Percentiles rank a stretch among this genome's conserved stretches.
These are phyloP conservation scores for Fusarium tanahbumbuense DNA, from an alignment of 2,329 filamentous ascomycete species.

Conservation along the genomic window DNA sequence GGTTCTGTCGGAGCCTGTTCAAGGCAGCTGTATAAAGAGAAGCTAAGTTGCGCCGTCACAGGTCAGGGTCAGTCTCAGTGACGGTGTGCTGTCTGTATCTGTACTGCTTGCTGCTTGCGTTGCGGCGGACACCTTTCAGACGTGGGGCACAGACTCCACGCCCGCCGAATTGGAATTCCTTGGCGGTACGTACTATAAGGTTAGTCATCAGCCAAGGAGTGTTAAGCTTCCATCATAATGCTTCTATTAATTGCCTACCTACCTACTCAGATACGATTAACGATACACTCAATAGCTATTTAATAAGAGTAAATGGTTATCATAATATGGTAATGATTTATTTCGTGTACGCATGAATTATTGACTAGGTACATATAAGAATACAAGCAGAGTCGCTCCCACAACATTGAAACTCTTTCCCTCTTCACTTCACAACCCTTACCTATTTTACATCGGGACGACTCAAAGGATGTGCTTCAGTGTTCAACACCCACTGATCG, in stretches of 20 bases:
- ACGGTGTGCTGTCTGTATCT: constrained; percentile 37
- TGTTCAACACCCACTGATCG: constrained; percentile 72
- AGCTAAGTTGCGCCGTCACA: constrained; percentile 42
- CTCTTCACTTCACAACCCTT: constrained; percentile 6
- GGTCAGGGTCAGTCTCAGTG: constrained; percentile 44
- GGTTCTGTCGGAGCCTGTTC: constrained; percentile 28
- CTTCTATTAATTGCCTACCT: neutral
- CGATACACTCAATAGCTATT: neutral
- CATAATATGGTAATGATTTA: neutral
- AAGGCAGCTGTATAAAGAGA: constrained; percentile 45
- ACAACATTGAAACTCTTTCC: constrained; percentile 9
- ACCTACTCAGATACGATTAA: neutral
- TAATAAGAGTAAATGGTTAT: neutral
- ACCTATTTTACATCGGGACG: constrained; percentile 38
- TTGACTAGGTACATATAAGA: neutral
- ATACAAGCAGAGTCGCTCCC: constrained; percentile 17
- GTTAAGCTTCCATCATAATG: neutral
- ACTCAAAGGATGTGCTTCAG: constrained; percentile 65
- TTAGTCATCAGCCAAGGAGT: constrained; percentile 32
- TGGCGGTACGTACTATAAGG: constrained; percentile 30
- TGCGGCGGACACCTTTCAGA: constrained; percentile 48
- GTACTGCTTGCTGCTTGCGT: constrained; percentile 32
- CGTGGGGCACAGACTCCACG: constrained; percentile 40
- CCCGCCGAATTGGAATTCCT: constrained; percentile 22
- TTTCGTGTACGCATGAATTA: constrained; percentile 2